Evolutionary conservation across 1,284 basidiomycete species (phyloP), one percentile per base, ranked within the genome.

Genomic region (Vanrija pseudolonga): DNA sequence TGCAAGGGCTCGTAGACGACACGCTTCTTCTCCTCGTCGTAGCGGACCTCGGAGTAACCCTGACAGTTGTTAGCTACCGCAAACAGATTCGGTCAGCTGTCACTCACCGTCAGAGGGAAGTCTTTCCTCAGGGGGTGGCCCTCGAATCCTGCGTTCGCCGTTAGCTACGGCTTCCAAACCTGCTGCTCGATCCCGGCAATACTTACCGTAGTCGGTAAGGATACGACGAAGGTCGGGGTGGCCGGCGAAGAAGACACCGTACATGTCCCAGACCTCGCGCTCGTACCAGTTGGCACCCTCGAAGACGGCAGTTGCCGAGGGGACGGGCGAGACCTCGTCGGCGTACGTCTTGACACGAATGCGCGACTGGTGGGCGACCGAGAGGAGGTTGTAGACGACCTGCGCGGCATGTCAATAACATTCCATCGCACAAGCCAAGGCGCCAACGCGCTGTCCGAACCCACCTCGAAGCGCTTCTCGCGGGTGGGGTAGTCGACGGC

Each of bases 261-360:
- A 99, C 79, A 99, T 84, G 79, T 99, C 96, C 90, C 93, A 99
- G 32, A 91, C 87, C 77, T 99, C 96, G 59, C 96, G 84, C 79
- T 99, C 96, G 58, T 76, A 91, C 96, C 96, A 99, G 75, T 99
- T 91, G 19, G 96, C 95, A 49, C 93, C 91, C 55, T 85, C 83
- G 81, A 88, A 99, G 23, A 98, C 64, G 20, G 83, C 83, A 5
- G 84, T 81, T 18, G 83, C 85, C 67, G 89, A 95, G 0, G 95
- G 96, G 9, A 98, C 90, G 41, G 90, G 85, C 65, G 94, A 89
- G n/a, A 89, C 86, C 77, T 99, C 96, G 62, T 90, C 89, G 56
- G 93, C 92, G 74, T 96, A 98, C 0, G 96, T 98, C 84, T 98
- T 99, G 65, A 99, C 93, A 53, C 96, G 82, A 72, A 99, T 90